phyloP scores from a whole-genome alignment of 768 basidiomycete genomes.

The Lenzites betulinus region DNA sequence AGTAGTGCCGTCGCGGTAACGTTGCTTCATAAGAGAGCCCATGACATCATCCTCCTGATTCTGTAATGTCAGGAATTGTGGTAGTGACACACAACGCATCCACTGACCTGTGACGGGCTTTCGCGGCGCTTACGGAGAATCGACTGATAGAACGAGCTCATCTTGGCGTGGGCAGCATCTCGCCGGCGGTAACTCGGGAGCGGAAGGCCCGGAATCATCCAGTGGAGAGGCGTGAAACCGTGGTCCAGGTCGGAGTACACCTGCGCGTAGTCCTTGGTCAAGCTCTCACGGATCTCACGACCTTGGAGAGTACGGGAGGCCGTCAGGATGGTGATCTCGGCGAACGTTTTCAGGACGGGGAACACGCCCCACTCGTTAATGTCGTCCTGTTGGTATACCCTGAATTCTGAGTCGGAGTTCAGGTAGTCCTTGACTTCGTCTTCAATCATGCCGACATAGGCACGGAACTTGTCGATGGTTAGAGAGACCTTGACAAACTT shows the following conservation, averaged over 20 bases:
- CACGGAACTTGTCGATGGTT: slow-evolving; percentile 85
- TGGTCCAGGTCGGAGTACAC: slow-evolving; percentile 89
- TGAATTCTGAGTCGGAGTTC: slow-evolving; percentile 63
- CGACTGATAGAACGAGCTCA: slow-evolving; percentile 90
- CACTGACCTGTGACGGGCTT: slow-evolving; percentile 45
- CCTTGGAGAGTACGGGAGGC: slow-evolving; percentile 95
- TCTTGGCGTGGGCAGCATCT: slow-evolving; percentile 88
- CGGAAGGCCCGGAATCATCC: slow-evolving; percentile 92
- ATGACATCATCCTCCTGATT: slow-evolving; percentile 91
- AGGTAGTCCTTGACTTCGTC: slow-evolving; percentile 62
- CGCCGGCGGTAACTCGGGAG: slow-evolving; percentile 87
- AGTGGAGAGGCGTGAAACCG: slow-evolving; percentile 95
- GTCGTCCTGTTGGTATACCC: slow-evolving; percentile 59
- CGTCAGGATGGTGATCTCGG: slow-evolving; percentile 93
- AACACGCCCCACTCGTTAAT: slow-evolving; percentile 80
- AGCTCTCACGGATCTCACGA: slow-evolving; percentile 73
- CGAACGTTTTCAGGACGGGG: slow-evolving; percentile 69
- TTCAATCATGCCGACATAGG: slow-evolving; percentile 63
- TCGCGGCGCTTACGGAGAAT: slow-evolving; percentile 78
- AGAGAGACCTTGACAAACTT: slow-evolving; percentile 97
- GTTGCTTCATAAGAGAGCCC: slow-evolving; percentile 77
- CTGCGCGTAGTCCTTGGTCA: slow-evolving; percentile 86
- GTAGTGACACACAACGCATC: not conserved
- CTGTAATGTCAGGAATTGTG: slow-evolving; percentile 22
- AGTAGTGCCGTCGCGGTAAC: slow-evolving; percentile 76